These are phyloP conservation scores for Eremothecium gossypii DNA, from an alignment of 1,139 yeast genomes.

Conservation along the genomic window DNA sequence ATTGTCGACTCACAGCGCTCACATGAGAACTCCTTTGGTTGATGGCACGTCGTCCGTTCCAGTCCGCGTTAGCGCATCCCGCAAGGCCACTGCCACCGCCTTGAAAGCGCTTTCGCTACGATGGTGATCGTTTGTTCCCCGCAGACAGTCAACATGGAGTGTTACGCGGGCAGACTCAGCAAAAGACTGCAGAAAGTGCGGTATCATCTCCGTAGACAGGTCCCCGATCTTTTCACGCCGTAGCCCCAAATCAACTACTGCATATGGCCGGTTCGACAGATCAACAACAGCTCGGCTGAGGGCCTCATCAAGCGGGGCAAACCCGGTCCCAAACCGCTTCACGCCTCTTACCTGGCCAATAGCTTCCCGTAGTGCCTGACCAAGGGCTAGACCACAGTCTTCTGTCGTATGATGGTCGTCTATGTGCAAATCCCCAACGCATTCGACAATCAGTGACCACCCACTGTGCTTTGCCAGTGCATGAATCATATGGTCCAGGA, in stretches of 20 bases:
- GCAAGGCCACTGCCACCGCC: slow-evolving; percentile 86
- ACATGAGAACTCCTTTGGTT: slow-evolving; percentile 79
- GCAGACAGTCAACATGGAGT: slow-evolving; percentile 83
- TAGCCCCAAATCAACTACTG: slow-evolving; percentile 80
- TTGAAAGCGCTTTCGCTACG: slow-evolving; percentile 94
- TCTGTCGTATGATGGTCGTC: slow-evolving; percentile 97
- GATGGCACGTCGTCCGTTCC: slow-evolving; percentile 91
- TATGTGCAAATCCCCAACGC: slow-evolving; percentile 88
- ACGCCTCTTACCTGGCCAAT: slow-evolving; percentile 85
- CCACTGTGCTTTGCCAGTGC: slow-evolving; percentile 96
- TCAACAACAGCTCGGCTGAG: slow-evolving; percentile 91
- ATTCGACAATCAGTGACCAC: slow-evolving; percentile 84
- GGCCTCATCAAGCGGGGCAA: slow-evolving; percentile 95
- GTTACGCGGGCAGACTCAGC: slow-evolving; percentile 89
- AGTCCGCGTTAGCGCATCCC: slow-evolving; percentile 72
- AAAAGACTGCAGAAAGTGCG: slow-evolving; percentile 89
- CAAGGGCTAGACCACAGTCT: slow-evolving; percentile 88
- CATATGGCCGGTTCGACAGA: slow-evolving; percentile 83
- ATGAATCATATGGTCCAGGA: slow-evolving; percentile 93
- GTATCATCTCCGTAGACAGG: slow-evolving; percentile 90
- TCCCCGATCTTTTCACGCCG: slow-evolving; percentile 91
- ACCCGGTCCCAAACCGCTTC: slow-evolving; percentile 87
- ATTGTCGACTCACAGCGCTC: slow-evolving; percentile 1
- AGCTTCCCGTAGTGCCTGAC: slow-evolving; percentile 82
- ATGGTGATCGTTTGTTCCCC: slow-evolving; percentile 94